Base-by-base conservation (phyloP, 345 rosid genomes). In the Atalantia buxifolia region DNA sequence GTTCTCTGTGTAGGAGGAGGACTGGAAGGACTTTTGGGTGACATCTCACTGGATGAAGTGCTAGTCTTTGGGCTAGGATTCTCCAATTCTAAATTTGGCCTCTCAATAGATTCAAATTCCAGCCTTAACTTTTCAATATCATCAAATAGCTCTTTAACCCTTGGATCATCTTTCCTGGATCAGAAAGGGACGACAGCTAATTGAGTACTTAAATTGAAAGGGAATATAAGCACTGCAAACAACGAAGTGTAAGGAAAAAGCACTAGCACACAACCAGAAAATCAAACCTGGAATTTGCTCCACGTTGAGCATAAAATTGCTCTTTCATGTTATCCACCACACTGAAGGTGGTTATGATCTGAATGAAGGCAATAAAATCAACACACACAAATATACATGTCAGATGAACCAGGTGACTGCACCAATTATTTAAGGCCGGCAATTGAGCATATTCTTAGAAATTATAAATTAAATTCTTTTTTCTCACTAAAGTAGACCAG, bases 341-440 rank as follows among this genome's bases (percentile, higher is more conserved):
- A 81, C 97, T 90, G 87, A 96, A 96, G 76, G 97, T 91, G 18
- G 98, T 87, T 78, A 93, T 81, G 81, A 96, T 93, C 99, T 95
- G 89, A 72, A 78, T 77, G 48, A 79, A 13, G 63, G 56, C 33
- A 80, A 72, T 64, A 59, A 30, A 19, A 77, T 63, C 27, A 27
- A 57, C 35, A 35, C 40, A 38, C 12, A 36, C 48, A 19, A 27
- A 71, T 28, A 53, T 13, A 68, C 4, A 53, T 28, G 59, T 65
- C 33, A 21, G 35, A 16, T 33, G 64, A 42, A 61, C 25, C 40
- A 42, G 62, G 66, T 38, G 53, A 55, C 28, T 25, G 31, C 14
- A 56, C 57, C 63, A 27, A 22, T 33, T 69, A 9, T 40, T 70
- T 27, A 76, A 48, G 48, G 71, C 68, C 14, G 22, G n/a, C 14